A percentile compares a stretch with the other conserved stretches of the same genome.
phyloP scores from a whole-genome alignment of 192 early-diverging fungal genomes.

The Mortierella claussenii region DNA sequence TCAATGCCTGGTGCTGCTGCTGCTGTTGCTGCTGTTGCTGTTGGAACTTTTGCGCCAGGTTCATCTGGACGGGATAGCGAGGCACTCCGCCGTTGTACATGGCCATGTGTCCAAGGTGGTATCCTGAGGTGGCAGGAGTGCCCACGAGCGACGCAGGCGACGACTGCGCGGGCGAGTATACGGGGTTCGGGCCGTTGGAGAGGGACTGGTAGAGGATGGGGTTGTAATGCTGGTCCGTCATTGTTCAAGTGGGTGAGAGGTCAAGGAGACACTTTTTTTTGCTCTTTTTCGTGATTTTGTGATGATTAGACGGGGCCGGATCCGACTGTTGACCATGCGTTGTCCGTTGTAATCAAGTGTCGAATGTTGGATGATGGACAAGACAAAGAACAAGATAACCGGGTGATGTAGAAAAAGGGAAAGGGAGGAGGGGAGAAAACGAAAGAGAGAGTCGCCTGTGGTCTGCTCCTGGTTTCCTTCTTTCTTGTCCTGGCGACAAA shows the following conservation, averaged over 20 bases:
- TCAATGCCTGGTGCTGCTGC: constrained; percentile 45
- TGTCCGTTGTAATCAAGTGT: too few relatives aligned
- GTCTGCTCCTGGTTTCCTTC: too few relatives aligned
- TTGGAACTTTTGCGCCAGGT: constrained; percentile 60
- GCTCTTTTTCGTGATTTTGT: constrained; percentile 33
- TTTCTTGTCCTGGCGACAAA: too few relatives aligned
- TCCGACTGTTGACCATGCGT: constrained; percentile 48
- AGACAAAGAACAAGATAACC: too few relatives aligned
- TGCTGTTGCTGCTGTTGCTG: constrained; percentile 61
- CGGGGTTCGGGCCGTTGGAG: constrained; percentile 34
- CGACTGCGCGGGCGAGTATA: constrained; percentile 46
- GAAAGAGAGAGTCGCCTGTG: background rate
- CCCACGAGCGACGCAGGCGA: constrained; percentile 38
- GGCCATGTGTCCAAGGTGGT: constrained; percentile 46
- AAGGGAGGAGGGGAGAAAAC: background rate
- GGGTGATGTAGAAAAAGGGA: too few relatives aligned
- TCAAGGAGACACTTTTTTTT: constrained; percentile 28
- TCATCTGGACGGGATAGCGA: constrained; percentile 60
- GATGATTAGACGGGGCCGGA: constrained; percentile 14
- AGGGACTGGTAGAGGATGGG: constrained; percentile 48
- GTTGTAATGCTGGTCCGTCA: constrained; percentile 50
- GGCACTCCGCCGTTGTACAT: constrained; percentile 55
- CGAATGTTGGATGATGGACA: too few relatives aligned
- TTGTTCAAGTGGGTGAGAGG: constrained; percentile 5
- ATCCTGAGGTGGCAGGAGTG: constrained; percentile 23